Percentiles rank a stretch among this genome's conserved stretches.
These are phyloP conservation scores for Pestalotiopsis sp. DNA, from an alignment of 2,329 filamentous ascomycete species.

Conservation along the genomic window DNA sequence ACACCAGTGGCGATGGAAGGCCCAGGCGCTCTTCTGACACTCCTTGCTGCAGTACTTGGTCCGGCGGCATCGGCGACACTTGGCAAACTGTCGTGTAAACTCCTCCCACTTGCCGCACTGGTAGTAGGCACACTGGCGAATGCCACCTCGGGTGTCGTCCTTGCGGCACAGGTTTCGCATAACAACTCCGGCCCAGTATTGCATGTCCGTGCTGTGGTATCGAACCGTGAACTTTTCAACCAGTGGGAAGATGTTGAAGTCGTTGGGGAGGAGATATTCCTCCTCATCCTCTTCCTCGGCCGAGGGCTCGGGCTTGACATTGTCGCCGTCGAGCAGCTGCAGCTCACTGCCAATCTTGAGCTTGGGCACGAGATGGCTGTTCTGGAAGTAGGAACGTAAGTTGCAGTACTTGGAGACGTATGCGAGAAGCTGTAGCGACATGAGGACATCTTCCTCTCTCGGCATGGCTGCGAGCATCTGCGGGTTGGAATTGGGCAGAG, in stretches of 20 bases:
- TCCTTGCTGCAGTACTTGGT: conserved; percentile 99
- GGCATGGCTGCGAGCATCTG: conserved; percentile 89
- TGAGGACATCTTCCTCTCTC: conserved; percentile 93
- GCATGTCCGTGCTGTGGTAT: conserved; percentile 95
- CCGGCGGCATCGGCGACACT: conserved; percentile 91
- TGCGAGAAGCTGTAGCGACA: conserved; percentile 94
- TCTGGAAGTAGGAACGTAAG: conserved; percentile 91
- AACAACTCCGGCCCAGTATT: conserved; percentile 98
- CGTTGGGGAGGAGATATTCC: conserved; percentile 89
- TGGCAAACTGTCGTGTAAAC: conserved; percentile 94
- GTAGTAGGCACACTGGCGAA: conserved; percentile 96
- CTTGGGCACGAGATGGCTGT: conserved; percentile 88
- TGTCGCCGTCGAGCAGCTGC: conserved; percentile 74
- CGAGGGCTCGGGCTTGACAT: conserved; percentile 40
- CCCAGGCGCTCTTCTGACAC: conserved; percentile 98
- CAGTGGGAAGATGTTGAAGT: conserved; percentile 97
- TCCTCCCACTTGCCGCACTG: conserved; percentile 99
- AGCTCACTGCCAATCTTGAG: conserved; percentile 89
- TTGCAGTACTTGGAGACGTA: conserved; percentile 99
- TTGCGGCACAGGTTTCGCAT: conserved; percentile 99
- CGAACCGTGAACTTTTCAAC: conserved; percentile 98
- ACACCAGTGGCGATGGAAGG: conserved; percentile 98
- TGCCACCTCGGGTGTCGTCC: conserved; percentile 91
- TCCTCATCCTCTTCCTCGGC: conserved; percentile 68
- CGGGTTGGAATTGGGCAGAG: conserved; percentile 63